Base-by-base conservation (phyloP, 2,329 filamentous ascomycete species). In the Acarospora socialis region DNA sequence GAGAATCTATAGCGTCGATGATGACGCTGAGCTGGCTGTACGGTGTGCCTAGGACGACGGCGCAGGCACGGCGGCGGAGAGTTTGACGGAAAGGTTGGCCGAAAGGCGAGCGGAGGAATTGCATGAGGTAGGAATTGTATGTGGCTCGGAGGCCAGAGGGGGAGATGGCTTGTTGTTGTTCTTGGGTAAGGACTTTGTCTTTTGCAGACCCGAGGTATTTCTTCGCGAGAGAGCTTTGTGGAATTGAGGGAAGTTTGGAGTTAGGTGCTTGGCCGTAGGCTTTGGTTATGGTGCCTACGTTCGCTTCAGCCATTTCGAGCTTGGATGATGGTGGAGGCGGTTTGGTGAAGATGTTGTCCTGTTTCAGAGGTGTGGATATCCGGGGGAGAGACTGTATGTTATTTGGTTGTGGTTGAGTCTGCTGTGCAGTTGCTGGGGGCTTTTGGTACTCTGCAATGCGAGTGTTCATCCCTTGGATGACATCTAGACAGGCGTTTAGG, bases 21-120 rank as follows among this genome's bases (percentile, higher is more conserved):
- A 83, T 77, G 10, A 78, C 59, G 18, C 70, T 70, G 1, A 73
- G 60, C 47, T 80, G 74, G 3, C 77, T 78, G 46, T 78, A 74
- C 0, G 84, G 84, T 0, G 67, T 61, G 19, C 83, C 84, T 13
- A 90, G 64, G 3, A 92, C 70, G 8, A 78, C 70, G 2, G 70
- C 66, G 2, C 68, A 68, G 16, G 83, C 64, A 21, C 70, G 72
- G 17, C 71, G 70, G 8, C 66, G 59, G 49, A 83, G 81, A 3
- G 71, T 68, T 44, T 79, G 72, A 15, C 77, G 72, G 52, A 94
- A 82, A 0, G 78, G 64, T 36, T 59, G 61, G 7, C 81, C 81
- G 2, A 82, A 28, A 0, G 62, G 58, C 3, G 67, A 68, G 10
- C 57, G 51, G 8, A 72, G 51, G 39, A 68, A 45, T 15, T 54